Conservation (phyloP, 1,284 basidiomycete species). For the Sanguinoderma infundibulare region DNA sequence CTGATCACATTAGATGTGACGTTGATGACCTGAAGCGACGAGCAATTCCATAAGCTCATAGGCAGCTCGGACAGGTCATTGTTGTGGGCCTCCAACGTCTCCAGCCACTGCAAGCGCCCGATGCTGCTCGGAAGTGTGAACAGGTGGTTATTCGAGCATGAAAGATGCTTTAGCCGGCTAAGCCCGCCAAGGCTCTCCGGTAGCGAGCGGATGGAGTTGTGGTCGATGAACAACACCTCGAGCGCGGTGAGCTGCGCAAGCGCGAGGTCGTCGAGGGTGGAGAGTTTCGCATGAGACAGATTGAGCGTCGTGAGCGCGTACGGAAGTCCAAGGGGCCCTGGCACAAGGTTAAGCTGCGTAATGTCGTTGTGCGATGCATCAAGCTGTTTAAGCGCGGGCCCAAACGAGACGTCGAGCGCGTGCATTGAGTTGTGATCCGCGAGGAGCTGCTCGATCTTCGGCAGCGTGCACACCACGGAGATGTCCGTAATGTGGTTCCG, state of each 20-base stretch:
- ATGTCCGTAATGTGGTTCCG: slow-evolving; percentile 84
- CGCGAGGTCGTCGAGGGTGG: slow-evolving; percentile 77
- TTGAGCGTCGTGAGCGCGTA: slow-evolving; percentile 83
- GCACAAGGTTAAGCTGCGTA: slow-evolving; percentile 76
- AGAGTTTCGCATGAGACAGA: slow-evolving; percentile 90
- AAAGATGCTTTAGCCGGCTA: slow-evolving; percentile 72
- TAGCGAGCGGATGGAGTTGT: slow-evolving; percentile 87
- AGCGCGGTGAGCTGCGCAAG: slow-evolving; percentile 80
- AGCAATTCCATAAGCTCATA: slow-evolving; percentile 84
- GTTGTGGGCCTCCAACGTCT: slow-evolving; percentile 86
- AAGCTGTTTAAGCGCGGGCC: slow-evolving; percentile 62
- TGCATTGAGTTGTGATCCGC: slow-evolving; percentile 87
- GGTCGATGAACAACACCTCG: slow-evolving; percentile 74
- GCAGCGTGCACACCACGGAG: slow-evolving; percentile 69
- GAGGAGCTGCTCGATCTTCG: slow-evolving; percentile 67
- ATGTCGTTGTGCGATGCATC: slow-evolving; percentile 83
- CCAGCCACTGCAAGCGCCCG: slow-evolving; percentile 79
- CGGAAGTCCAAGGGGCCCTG: slow-evolving; percentile 58
- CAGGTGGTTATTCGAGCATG: slow-evolving; percentile 91
- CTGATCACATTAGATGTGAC: slow-evolving; percentile 89
- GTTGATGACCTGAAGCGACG: slow-evolving; percentile 78
- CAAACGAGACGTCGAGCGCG: slow-evolving; percentile 78
- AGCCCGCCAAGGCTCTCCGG: slow-evolving; percentile 85
- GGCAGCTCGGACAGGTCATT: slow-evolving; percentile 89
- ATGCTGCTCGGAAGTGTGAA: slow-evolving; percentile 80